These are phyloP conservation scores for Botrytis paeoniae DNA, from an alignment of 2,329 filamentous ascomycete species.

Conservation along the genomic window DNA sequence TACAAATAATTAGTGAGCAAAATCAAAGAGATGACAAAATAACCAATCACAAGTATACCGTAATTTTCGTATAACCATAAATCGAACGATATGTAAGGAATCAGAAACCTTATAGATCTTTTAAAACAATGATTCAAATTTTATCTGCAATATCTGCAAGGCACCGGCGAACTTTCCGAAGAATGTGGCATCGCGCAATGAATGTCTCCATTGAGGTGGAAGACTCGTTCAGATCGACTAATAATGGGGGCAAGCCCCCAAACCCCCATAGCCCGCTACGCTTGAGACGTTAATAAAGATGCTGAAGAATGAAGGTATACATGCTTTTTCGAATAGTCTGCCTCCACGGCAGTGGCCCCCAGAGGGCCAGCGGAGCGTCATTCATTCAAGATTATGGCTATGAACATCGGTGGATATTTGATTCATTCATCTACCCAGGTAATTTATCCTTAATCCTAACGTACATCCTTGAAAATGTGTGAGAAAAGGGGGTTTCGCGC, in stretches of 20 bases:
- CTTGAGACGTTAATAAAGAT: background rate
- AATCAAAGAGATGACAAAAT: background rate
- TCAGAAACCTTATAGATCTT: background rate
- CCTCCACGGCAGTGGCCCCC: background rate
- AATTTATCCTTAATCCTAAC: background rate
- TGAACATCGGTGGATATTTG: background rate
- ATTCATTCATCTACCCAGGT: background rate
- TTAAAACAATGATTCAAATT: slow-evolving; percentile 8
- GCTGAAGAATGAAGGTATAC: background rate
- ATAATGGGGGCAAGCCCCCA: background rate
- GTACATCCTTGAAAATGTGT: slow-evolving; percentile 27
- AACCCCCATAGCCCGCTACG: background rate
- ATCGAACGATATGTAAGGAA: slow-evolving; percentile 12
- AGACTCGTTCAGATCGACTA: background rate
- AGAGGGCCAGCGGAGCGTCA: background rate
- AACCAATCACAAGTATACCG: background rate
- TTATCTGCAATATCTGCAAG: slow-evolving; percentile 6
- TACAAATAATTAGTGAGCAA: background rate
- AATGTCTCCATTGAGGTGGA: background rate
- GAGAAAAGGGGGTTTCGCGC: slow-evolving; percentile 37
- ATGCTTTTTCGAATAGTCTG: background rate
- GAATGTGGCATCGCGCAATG: background rate
- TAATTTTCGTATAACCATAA: background rate
- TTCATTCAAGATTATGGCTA: background rate
- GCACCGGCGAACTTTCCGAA: background rate